Evolutionary conservation across 1,139 yeast genomes (phyloP).

Genomic region (Taiozyma sp.): DNA sequence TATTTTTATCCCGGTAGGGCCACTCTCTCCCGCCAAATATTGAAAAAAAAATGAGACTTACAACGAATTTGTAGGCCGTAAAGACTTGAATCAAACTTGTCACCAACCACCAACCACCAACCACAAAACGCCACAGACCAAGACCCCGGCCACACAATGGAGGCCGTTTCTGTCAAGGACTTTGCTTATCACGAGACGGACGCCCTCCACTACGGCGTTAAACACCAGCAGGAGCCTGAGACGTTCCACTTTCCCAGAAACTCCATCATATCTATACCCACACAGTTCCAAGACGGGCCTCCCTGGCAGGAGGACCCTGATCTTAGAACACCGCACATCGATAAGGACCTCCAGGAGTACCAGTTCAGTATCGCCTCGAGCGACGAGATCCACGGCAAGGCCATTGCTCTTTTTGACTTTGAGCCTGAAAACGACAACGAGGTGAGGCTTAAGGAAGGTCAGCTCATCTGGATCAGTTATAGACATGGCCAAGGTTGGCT

Average conservation of each 20-base stretch:
- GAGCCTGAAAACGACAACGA: constrained; percentile 94
- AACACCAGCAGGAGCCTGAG: neutral
- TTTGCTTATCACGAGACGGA: constrained; percentile 69
- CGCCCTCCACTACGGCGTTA: constrained; percentile 61
- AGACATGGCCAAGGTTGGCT: constrained; percentile 99
- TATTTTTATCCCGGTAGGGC: neutral
- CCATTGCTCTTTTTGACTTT: constrained; percentile 86
- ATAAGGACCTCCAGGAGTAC: constrained; percentile 27
- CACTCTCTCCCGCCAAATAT: neutral
- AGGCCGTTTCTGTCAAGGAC: constrained; percentile 35
- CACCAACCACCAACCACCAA: neutral
- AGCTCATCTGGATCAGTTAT: constrained; percentile 78
- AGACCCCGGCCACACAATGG: neutral
- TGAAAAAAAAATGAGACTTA: neutral
- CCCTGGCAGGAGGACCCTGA: constrained; percentile 30
- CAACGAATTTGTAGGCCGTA: neutral
- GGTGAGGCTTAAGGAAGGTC: constrained; percentile 74
- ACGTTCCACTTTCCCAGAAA: neutral
- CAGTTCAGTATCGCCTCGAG: constrained; percentile 28
- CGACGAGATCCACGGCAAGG: constrained; percentile 50
- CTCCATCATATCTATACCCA: constrained; percentile 5
- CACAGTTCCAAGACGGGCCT: constrained; percentile 26
- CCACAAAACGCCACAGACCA: neutral
- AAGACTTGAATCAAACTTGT: too few species aligned
- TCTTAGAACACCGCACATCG: constrained; percentile 21